Base-by-base conservation (phyloP, 2,329 filamentous ascomycete genomes). In the Graphilbum ipis-grandicollis region DNA sequence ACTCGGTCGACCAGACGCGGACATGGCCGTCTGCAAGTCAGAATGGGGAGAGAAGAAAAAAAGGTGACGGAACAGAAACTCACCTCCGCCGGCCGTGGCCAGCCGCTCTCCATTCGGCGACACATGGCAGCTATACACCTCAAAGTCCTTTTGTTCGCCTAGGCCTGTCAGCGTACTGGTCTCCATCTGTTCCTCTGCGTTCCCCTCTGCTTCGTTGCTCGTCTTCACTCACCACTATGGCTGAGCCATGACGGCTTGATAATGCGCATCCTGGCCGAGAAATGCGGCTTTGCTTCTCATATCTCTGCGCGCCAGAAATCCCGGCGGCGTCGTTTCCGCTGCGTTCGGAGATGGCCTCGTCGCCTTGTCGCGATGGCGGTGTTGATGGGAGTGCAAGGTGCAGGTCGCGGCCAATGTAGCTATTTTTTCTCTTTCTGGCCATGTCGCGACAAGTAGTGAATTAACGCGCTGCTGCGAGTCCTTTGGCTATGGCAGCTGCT, bases 81-180 rank as follows among this genome's bases (percentile, higher is more conserved):
- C 62, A 85, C 79, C 80, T 69, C 90, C 88, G 50, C 86, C 90
- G 43, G 88, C 90, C 17, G 90, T 96, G 34, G 88, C 90, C 39
- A 98, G 70, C 45, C 90, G 75, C 52, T 75, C 79, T 46, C 88
- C 90, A 60, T 98, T 90, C 13, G 90, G 83, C 21, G 90, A 98
- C 45, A 98, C 76, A 65, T 96, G 83, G 57, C 88, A 96, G 61
- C 84, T 93, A 63, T 96, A 98, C 46, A 96, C 88, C 60, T 98
- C 90, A 53, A 92, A 93, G 55, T 96, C 86, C 55, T 94, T 96
- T 56, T 93, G 83, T 63, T 98, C 90, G 55, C 88, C 80, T 83
- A 41, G n/a, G n/a, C n/a, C n/a, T n/a, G n/a, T n/a, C n/a, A n/a
- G n/a, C n/a, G n/a, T n/a, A n/a, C n/a, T n/a, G n/a, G n/a, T n/a